Evolutionary conservation across 2,329 filamentous ascomycete species (phyloP), one percentile per base, ranked within the genome.

Genomic region (Aspergillus sojae): DNA sequence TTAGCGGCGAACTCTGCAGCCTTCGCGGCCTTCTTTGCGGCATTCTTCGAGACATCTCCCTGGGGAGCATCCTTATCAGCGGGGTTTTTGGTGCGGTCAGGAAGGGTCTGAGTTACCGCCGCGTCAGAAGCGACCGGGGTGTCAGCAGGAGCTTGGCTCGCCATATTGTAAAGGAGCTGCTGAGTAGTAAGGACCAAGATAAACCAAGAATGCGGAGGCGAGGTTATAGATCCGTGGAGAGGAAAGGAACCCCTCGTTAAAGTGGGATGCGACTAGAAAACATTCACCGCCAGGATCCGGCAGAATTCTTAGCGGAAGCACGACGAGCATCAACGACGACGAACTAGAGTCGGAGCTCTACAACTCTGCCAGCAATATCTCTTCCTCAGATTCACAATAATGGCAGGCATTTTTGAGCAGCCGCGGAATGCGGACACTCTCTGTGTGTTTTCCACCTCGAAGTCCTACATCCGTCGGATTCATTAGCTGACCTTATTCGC

Each of bases 401-500:
- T 99, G 95, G 90, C 93, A 80, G 92, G 92, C 77, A 93, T 99
- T 81, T 99, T 98, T 77, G 93, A 97, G 83, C 92, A 95, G 83
- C 91, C 93, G 77, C 88, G 94, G 77, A 96, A 96, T 79, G 86
- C 86, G 78, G 95, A 96, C 80, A 97, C 93, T 75, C 87, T 99
- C 74, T 99, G 88, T 89, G 82, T 80, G 85, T 76, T 67, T 32
- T 10, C 11, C 54, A 41, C 55, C 26, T 16, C 16, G 23, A 30
- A n/a, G 14, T 16, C 23, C 23, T 48, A 39, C 41, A 58, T 62
- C 55, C 41, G 45, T 41, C 43, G 45, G 56, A 60, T 36, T 36
- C 55, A 63, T 57, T 61, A 67, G 65, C 77, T 79, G 69, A 80
- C 74, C 72, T 62, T 68, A 70, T 69, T 72, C 68, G 65, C 70